Percentiles rank a stretch among this genome's conserved stretches.
Conservation (phyloP, 352 stramenopile species). For the Peronospora farinosa region DNA sequence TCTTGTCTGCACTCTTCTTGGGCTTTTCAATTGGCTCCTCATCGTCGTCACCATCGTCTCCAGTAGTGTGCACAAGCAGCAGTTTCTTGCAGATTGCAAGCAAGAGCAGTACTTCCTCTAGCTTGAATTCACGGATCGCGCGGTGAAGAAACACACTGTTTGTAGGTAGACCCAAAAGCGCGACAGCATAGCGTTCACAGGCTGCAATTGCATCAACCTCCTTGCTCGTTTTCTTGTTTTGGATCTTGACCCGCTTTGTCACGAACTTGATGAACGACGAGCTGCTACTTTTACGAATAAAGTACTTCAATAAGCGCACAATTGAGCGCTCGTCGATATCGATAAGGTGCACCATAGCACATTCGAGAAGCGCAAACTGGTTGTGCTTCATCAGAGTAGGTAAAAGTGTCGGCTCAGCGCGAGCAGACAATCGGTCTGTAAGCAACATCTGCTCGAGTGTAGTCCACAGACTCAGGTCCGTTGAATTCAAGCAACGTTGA, state of each 20-base stretch:
- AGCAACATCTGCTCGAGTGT: constrained; percentile 46
- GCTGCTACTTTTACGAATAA: constrained; percentile 54
- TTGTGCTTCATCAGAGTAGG: constrained; percentile 59
- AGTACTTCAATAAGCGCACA: constrained; percentile 68
- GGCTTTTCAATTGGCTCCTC: constrained; percentile 18
- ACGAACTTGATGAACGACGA: constrained; percentile 34
- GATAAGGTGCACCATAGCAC: constrained; percentile 51
- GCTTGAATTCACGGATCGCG: constrained; percentile 59
- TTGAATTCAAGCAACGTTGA: constrained; percentile 50
- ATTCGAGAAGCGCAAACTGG: constrained; percentile 60
- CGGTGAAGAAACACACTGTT: constrained; percentile 76
- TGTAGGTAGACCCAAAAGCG: constrained; percentile 50
- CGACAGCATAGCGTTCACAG: constrained; percentile 50
- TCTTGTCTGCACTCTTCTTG: constrained; percentile 11
- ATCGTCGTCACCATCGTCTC: constrained; percentile 12
- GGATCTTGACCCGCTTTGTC: constrained; percentile 14
- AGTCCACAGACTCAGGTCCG: constrained; percentile 46
- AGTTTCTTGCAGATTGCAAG: constrained; percentile 70
- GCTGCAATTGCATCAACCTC: constrained; percentile 17
- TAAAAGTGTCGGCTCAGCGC: constrained; percentile 53
- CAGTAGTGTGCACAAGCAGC: constrained; percentile 38
- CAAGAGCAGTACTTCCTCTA: constrained; percentile 63
- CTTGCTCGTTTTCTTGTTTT: constrained; percentile 8
- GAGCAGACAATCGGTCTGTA: constrained; percentile 56
- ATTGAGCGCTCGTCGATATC: constrained; percentile 76